Evolutionary conservation across 805 yeast species (phyloP).

Genomic region (Candida fluviatilis): DNA sequence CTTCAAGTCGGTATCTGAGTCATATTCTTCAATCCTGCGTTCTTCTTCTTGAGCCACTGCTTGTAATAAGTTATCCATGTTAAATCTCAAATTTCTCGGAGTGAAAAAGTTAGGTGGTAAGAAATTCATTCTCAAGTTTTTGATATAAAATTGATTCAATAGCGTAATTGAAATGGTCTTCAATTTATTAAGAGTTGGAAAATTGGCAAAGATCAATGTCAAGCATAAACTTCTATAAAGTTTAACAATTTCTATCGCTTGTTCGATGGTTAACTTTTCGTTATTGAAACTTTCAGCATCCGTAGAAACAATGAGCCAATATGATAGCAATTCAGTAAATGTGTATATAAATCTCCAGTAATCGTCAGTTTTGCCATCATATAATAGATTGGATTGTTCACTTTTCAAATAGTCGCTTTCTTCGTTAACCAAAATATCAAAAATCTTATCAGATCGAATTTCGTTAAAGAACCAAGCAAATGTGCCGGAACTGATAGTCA

Average conservation of each 20-base stretch:
- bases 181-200: constrained; percentile 11
- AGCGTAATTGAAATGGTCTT: constrained; percentile 44
- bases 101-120: constrained; percentile 55
- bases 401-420: constrained; percentile 11
- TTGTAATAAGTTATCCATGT: constrained; percentile 32
- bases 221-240: constrained; percentile 52
- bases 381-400: constrained; percentile 8
- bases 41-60: constrained; percentile 44
- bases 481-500: constrained; percentile 38
- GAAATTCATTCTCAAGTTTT: constrained; percentile 59
- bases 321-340: constrained; percentile 60
- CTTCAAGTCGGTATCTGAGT: constrained; percentile 10
- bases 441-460: constrained; percentile 17
- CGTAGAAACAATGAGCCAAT: constrained; percentile 61
- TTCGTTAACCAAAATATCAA: constrained; percentile 8
- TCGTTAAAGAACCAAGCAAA: constrained; percentile 27
- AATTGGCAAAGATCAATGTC: constrained; percentile 40
- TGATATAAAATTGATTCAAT: constrained; percentile 59
- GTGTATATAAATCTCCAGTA: constrained; percentile 41
- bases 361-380: constrained; percentile 4
- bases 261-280: constrained; percentile 36
- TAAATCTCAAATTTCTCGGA: constrained; percentile 24
- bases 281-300: constrained; percentile 54
- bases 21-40: constrained; percentile 11
- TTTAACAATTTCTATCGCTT: constrained; percentile 36